Conservation (phyloP, 129 eudicot genomes). For the Chrysanthemum seticuspe region DNA sequence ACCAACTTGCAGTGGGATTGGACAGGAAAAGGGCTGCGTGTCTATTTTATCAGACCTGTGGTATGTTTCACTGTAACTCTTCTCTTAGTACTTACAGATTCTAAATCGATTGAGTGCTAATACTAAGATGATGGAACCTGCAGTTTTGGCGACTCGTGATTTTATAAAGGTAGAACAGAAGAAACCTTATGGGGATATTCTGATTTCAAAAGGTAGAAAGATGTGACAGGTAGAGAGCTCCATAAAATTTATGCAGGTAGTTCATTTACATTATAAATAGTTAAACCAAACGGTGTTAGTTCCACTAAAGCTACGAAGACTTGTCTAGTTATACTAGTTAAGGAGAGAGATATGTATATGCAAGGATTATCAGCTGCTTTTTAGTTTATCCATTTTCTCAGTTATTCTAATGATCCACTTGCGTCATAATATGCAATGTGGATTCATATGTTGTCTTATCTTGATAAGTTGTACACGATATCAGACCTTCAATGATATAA, state of each 20-base stretch:
- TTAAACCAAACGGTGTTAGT: not conserved
- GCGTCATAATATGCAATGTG: too few species aligned
- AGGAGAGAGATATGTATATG: constrained; percentile 8
- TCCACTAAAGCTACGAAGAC: not conserved
- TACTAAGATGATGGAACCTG: constrained; percentile 12
- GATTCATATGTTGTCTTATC: too few species aligned
- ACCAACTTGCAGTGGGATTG: constrained; percentile 81
- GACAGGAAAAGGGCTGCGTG: constrained; percentile 72
- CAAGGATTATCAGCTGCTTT: not conserved
- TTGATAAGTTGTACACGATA: too few species aligned
- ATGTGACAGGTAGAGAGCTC: constrained; percentile 43
- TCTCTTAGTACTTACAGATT: not conserved
- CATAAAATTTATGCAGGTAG: not conserved
- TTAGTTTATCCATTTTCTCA: not conserved
- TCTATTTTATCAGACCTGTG: constrained; percentile 80
- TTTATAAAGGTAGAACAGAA: constrained; percentile 55
- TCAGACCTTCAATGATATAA: too few species aligned
- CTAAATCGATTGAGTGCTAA: not conserved
- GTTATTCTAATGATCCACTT: not conserved
- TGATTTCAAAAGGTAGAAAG: constrained; percentile 71
- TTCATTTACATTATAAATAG: constrained; percentile 17
- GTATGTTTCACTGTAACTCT: constrained; percentile 32
- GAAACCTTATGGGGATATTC: constrained; percentile 67
- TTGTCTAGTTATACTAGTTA: not conserved
- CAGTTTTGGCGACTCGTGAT: constrained; percentile 83